These are phyloP conservation scores for Fusarium camptoceras DNA, from an alignment of 2,329 filamentous ascomycete genomes.

Conservation along the genomic window DNA sequence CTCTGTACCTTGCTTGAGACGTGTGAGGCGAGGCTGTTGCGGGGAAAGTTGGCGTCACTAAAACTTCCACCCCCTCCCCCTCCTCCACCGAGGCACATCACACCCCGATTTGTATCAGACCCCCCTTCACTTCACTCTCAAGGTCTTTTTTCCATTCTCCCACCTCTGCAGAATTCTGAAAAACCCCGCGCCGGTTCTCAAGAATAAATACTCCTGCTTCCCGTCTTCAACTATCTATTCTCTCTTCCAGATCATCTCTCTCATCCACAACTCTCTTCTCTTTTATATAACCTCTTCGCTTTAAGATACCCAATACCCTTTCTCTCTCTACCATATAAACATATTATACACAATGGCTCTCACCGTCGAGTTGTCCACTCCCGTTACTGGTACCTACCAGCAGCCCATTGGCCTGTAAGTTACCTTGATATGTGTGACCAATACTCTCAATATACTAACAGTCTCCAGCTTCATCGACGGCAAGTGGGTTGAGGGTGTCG, in stretches of 20 bases:
- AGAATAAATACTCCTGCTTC: conserved; percentile 46
- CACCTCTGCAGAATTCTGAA: conserved; percentile 7
- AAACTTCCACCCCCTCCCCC: conserved; percentile 16
- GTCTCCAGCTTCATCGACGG: conserved; percentile 85
- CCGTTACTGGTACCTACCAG: conserved; percentile 68
- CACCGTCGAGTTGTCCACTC: conserved; percentile 74
- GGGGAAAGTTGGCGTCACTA: conserved; percentile 45
- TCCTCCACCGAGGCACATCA: conserved; percentile 30
- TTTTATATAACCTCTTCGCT: conserved; percentile 27
- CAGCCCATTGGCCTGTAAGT: conserved; percentile 73
- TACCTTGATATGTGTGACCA: neutral
- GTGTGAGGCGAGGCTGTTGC: conserved; percentile 45
- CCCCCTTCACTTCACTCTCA: conserved; percentile 10
- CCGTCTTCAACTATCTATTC: conserved; percentile 31
- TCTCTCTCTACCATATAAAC: conserved; percentile 7
- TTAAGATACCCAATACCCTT: conserved; percentile 42
- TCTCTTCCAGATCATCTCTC: conserved; percentile 44
- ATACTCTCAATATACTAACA: conserved; percentile 36
- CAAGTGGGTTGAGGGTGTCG: conserved; percentile 81
- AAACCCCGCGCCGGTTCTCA: conserved; percentile 43
- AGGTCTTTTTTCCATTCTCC: conserved; percentile 27
- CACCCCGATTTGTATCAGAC: conserved; percentile 12
- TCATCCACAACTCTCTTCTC: conserved; percentile 19
- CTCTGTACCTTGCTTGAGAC: conserved; percentile 16
- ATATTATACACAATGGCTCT: conserved; percentile 50